These are phyloP conservation scores for Tillandsia leiboldiana DNA, from an alignment of 176 grass and related monocot species.

Conservation along the genomic window DNA sequence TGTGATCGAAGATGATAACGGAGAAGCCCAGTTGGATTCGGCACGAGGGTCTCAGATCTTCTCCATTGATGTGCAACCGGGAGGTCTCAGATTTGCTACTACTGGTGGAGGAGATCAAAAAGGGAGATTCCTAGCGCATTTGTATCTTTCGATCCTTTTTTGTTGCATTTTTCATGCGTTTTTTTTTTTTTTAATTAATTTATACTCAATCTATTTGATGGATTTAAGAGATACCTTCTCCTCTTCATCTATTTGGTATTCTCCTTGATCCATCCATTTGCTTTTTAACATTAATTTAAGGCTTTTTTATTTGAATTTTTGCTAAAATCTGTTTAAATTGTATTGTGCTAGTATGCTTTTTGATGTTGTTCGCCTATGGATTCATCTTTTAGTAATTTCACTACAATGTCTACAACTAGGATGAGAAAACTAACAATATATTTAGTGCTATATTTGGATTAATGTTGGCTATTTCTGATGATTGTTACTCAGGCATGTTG, in stretches of 20 bases:
- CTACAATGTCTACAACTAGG: neutral
- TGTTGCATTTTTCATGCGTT: neutral
- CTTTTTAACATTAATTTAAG: neutral
- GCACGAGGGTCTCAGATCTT: slow-evolving; percentile 97
- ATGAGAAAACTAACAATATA: neutral
- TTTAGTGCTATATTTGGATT: neutral
- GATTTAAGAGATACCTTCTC: neutral
- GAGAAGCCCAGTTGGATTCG: slow-evolving; percentile 88
- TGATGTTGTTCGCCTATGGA: neutral
- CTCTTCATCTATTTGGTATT: neutral
- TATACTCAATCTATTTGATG: neutral
- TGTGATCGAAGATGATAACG: slow-evolving; percentile 50
- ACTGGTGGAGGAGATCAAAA: slow-evolving; percentile 98
- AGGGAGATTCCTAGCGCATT: slow-evolving; percentile 15
- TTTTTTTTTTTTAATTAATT: neutral
- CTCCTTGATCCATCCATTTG: neutral
- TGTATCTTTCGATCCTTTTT: neutral
- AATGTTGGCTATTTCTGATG: neutral
- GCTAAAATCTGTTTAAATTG: neutral
- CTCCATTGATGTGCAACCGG: slow-evolving; percentile 95
- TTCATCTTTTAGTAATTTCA: neutral
- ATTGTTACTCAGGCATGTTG: neutral
- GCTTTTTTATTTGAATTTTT: neutral
- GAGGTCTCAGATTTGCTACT: slow-evolving; percentile 62
- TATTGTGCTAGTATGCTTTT: neutral